Conservation (phyloP, 2,329 filamentous ascomycete genomes). For the Aureobasidium namibiae region DNA sequence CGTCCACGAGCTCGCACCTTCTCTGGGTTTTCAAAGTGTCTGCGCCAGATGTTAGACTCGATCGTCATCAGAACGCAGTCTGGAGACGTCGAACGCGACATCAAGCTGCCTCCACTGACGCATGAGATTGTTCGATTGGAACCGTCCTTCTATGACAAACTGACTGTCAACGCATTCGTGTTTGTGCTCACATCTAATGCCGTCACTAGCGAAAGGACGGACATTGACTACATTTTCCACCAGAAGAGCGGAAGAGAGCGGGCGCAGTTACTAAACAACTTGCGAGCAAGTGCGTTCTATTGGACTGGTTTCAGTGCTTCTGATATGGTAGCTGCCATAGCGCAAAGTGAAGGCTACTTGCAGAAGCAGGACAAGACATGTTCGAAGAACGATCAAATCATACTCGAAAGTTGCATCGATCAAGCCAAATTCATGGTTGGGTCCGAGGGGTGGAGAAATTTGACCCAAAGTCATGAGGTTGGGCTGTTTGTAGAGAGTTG, state of each 20-base stretch:
- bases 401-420: conserved; percentile 57
- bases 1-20: conserved; percentile 46
- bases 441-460: conserved; percentile 57
- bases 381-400: conserved; percentile 48
- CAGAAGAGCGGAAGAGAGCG: conserved; percentile 60
- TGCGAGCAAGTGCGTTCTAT: conserved; percentile 79
- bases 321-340: conserved; percentile 56
- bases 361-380: conserved; percentile 52
- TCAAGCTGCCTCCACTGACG: conserved; percentile 60
- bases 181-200: conserved; percentile 80
- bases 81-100: conserved; percentile 57
- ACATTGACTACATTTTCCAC: conserved; percentile 85
- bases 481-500: conserved; percentile 64
- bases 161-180: conserved; percentile 76
- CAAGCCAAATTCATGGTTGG: conserved; percentile 52
- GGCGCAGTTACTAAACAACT: conserved; percentile 62
- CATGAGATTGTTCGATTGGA: conserved; percentile 67
- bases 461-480: conserved; percentile 67
- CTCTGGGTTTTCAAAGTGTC: conserved; percentile 46
- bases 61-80: conserved; percentile 74
- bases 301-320: conserved; percentile 64
- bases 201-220: conserved; percentile 75
- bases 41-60: conserved; percentile 63
- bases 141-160: conserved; percentile 74
- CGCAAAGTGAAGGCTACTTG: conserved; percentile 61